Conservation (phyloP, 495 filamentous ascomycete genomes). For the Lophiotrema nucula region DNA sequence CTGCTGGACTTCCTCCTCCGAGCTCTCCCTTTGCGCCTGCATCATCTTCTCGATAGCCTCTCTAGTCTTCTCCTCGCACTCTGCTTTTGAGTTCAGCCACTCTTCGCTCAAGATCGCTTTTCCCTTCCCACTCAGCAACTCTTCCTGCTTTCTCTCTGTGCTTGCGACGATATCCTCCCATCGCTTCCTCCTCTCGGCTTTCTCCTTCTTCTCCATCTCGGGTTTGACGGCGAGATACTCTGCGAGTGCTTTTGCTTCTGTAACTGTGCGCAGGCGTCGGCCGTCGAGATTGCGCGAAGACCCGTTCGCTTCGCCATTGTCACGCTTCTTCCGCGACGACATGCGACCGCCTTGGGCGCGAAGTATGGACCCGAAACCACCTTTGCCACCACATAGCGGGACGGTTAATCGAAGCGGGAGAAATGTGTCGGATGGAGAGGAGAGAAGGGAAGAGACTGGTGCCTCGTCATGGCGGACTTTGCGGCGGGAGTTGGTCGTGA, state of each 20-base stretch:
- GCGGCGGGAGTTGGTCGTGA: constrained; percentile 81
- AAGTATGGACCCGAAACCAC: constrained; percentile 95
- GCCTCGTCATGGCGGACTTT: constrained; percentile 52
- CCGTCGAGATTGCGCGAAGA: constrained; percentile 94
- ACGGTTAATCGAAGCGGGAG: constrained; percentile 76
- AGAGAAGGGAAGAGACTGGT: constrained; percentile 56
- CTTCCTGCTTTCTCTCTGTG: constrained; percentile 76
- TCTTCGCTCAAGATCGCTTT: constrained; percentile 73
- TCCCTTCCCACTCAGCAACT: constrained; percentile 63
- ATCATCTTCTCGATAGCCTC: constrained; percentile 66
- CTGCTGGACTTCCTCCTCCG: constrained; percentile 20
- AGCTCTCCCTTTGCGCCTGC: constrained; percentile 12
- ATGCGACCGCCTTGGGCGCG: constrained; percentile 96
- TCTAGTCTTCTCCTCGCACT: constrained; percentile 74
- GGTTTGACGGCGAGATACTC: constrained; percentile 95
- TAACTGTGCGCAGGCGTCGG: constrained; percentile 83
- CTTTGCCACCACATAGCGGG: constrained; percentile 84
- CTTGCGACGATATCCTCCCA: constrained; percentile 84
- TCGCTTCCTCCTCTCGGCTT: constrained; percentile 72
- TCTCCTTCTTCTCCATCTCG: constrained; percentile 91
- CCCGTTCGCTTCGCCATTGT: constrained; percentile 77
- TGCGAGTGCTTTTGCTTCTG: constrained; percentile 89
- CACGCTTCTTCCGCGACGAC: constrained; percentile 82
- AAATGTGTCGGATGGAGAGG: constrained; percentile 56
- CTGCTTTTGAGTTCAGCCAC: constrained; percentile 92